Conservation (phyloP, 306 rosid species). For the Styphnolobium japonicum region DNA sequence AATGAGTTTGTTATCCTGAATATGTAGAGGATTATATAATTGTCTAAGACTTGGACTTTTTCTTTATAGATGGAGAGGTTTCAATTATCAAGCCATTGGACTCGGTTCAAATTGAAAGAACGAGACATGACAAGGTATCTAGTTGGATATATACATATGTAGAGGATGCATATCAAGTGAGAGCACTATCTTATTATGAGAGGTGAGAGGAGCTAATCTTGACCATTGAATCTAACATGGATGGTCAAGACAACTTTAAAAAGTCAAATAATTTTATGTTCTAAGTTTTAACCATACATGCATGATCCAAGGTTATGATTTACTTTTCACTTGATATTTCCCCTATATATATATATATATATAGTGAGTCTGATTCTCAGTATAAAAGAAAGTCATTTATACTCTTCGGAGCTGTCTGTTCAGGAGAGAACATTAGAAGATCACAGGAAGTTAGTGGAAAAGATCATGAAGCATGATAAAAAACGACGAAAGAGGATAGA, state of each 20-base stretch:
- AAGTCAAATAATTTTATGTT: too few species aligned
- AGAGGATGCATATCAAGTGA: too few species aligned
- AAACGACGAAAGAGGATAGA: conserved; percentile 61
- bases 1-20: background rate
- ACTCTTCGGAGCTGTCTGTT: conserved; percentile 7
- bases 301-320: too few species aligned
- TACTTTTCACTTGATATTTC: too few species aligned
- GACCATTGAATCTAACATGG: too few species aligned
- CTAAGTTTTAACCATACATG: too few species aligned
- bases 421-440: conserved; percentile 80
- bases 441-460: conserved; percentile 62
- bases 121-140: conserved; percentile 65
- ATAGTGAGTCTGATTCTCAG: background rate
- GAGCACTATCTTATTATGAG: too few species aligned
- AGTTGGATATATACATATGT: too few species aligned
- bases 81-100: conserved; percentile 59
- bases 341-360: too few species aligned
- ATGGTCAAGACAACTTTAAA: too few species aligned
- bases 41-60: background rate
- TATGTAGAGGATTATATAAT: background rate
- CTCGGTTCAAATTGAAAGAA: conserved; percentile 52
- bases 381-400: background rate
- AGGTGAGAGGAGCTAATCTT: too few species aligned
- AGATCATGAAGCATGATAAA: conserved; percentile 54
- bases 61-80: conserved; percentile 70